Base-by-base conservation (phyloP, 768 basidiomycete genomes). In the Multifurca ochricompacta region DNA sequence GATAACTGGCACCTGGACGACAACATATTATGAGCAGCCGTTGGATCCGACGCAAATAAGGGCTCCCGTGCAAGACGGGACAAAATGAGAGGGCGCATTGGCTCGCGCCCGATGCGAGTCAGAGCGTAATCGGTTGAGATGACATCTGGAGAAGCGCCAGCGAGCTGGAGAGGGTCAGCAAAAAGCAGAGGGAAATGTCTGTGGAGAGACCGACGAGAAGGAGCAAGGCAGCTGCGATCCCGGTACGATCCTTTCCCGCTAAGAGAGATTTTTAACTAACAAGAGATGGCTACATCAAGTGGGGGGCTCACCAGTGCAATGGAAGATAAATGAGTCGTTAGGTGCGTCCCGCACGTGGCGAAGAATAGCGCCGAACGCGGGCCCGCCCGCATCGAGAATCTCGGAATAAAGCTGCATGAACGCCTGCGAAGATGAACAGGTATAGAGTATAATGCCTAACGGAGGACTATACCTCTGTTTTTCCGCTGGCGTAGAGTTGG, bases 171-270 rank as follows among this genome's bases (percentile, higher is more conserved):
- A 6, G 21, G 25, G n/a, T 30, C 23, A 27, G 21, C n/a, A 18
- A 9, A n/a, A 32, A n/a, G 32, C n/a, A 44, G 28, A 11, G n/a
- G 7, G 13, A 23, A 28, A 25, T 16, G 9, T 1, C 40, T n/a
- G n/a, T 43, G n/a, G 4, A 9, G 11, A 6, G 32, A 37, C 68
- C 28, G 64, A 88, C 87, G 68, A 82, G 81, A 23, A 91, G 71
- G 11, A 90, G 62, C 28, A 91, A 73, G 6, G 87, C 87, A 13
- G 86, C 85, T 34, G 85, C 68, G 21, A 91, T 70, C 14, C 87
- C 89, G 2, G 89, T 91, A 61, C 89, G 72, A 68, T 91, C 88
- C 66, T 91, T 91, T 3, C 89, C 89, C 25, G 87, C 89, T 78
- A n/a, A n/a, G 27, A 21, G 13, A 27, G 27, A 9, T 40, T 4